Evolutionary conservation across 345 rosid species (phyloP).

Genomic region (Syzygium aqueum): DNA sequence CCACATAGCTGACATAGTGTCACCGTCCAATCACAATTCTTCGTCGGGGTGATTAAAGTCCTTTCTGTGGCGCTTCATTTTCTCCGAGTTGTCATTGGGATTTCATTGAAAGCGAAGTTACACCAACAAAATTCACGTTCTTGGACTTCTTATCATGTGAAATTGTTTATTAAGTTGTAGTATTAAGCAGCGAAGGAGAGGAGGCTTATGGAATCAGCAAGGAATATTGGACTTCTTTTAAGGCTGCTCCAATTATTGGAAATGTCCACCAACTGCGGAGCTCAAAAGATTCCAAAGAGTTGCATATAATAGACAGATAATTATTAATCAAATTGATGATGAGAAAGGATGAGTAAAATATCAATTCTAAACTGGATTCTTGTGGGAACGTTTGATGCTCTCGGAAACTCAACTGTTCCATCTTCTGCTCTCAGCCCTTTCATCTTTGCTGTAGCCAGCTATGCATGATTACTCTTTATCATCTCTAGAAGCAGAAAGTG

Average conservation of each 20-base stretch:
- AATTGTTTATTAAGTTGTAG: not conserved
- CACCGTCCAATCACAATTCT: not conserved
- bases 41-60: not conserved
- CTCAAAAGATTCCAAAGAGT: slow-evolving; percentile 1
- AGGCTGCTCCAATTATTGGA: slow-evolving; percentile 6
- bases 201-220: not conserved
- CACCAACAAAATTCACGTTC: not conserved
- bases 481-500: not conserved
- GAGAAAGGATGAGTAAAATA: not conserved
- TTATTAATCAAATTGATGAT: not conserved
- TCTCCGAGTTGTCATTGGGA: not conserved
- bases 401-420: not conserved
- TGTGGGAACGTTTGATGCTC: not conserved
- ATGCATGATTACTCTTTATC: not conserved
- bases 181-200: not conserved
- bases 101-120: not conserved
- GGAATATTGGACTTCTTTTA: not conserved
- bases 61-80: not conserved
- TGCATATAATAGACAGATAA: not conserved
- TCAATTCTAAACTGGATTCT: not conserved
- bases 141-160: not conserved
- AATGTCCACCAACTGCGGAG: not conserved
- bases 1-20: not conserved
- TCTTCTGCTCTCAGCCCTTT: not conserved
- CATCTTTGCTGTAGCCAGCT: slow-evolving; percentile 3